Percentiles rank a stretch among this genome's conserved stretches.
These are phyloP conservation scores for Triticum monococcum DNA, from an alignment of 176 grass and related monocot genomes.

Conservation along the genomic window DNA sequence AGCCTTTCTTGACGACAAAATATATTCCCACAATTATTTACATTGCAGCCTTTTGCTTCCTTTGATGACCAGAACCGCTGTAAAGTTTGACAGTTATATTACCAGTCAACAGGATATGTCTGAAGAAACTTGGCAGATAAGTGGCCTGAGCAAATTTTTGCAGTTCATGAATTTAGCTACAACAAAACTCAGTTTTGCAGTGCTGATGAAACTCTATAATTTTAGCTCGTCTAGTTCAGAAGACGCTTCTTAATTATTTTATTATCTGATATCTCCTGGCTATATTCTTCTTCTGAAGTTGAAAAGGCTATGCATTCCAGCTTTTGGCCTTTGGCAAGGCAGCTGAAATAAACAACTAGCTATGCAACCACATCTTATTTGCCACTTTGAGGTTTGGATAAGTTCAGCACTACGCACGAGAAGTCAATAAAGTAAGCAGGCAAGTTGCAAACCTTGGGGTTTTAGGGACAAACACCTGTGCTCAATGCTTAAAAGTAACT, in stretches of 20 bases:
- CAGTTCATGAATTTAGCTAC: not conserved
- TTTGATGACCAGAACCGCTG: not conserved
- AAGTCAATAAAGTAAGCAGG: slow-evolving; percentile 26
- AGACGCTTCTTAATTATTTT: not conserved
- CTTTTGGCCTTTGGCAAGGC: not conserved
- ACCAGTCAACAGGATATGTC: not conserved
- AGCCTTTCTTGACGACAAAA: not conserved
- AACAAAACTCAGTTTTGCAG: not conserved
- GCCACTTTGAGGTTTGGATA: slow-evolving; percentile 15
- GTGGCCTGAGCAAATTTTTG: not conserved
- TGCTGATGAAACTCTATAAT: not conserved
- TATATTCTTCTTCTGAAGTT: not conserved
- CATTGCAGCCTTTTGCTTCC: not conserved
- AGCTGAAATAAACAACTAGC: slow-evolving; percentile 17
- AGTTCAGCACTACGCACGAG: slow-evolving; percentile 1
- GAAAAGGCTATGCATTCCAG: not conserved
- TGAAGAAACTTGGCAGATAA: too few species aligned
- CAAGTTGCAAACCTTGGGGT: slow-evolving; percentile 27
- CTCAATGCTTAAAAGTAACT: slow-evolving; percentile 56
- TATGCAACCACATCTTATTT: slow-evolving; percentile 3
- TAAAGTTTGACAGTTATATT: slow-evolving; percentile 12
- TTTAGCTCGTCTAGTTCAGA: not conserved
- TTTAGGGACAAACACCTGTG: slow-evolving; percentile 52
- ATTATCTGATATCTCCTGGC: not conserved
- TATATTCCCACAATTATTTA: not conserved